Evolutionary conservation across 352 stramenopile genomes (phyloP).

Genomic region (Pythium aphanidermatum): DNA sequence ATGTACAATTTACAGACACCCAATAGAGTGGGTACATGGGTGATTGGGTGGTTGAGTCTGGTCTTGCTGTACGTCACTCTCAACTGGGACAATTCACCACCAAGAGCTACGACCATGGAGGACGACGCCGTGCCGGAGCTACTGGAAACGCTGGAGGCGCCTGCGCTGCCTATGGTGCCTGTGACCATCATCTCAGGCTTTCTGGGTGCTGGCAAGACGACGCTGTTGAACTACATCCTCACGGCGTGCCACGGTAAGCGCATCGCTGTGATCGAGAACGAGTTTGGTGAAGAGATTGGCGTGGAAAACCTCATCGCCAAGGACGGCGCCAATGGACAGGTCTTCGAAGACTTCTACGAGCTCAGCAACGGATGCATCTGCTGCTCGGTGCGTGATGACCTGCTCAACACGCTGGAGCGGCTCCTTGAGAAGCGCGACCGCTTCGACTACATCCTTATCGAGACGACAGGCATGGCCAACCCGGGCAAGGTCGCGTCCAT

Average conservation of each 20-base stretch:
- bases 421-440: constrained; percentile 75
- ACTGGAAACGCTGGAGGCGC: constrained; percentile 28
- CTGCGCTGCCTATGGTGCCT: constrained; percentile 38
- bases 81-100: no score
- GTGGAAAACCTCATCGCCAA: constrained; percentile 91
- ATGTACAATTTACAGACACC: no score
- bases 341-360: constrained; percentile 90
- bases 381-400: constrained; percentile 93
- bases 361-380: constrained; percentile 98
- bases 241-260: constrained; percentile 88
- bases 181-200: constrained; percentile 97
- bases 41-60: no score
- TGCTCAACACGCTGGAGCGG: constrained; percentile 75
- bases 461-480: constrained; percentile 93
- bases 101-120: no score
- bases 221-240: constrained; percentile 97
- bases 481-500: constrained; percentile 92
- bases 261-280: constrained; percentile 98
- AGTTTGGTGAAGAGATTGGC: constrained; percentile 96
- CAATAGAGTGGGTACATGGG: no score
- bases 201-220: constrained; percentile 96
- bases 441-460: constrained; percentile 92
- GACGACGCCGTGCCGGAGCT: constrained; percentile 60
- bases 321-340: constrained; percentile 46
- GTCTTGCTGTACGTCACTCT: no score